Base-by-base conservation (phyloP, 352 stramenopile species). In the Saprolegnia parasitica region DNA sequence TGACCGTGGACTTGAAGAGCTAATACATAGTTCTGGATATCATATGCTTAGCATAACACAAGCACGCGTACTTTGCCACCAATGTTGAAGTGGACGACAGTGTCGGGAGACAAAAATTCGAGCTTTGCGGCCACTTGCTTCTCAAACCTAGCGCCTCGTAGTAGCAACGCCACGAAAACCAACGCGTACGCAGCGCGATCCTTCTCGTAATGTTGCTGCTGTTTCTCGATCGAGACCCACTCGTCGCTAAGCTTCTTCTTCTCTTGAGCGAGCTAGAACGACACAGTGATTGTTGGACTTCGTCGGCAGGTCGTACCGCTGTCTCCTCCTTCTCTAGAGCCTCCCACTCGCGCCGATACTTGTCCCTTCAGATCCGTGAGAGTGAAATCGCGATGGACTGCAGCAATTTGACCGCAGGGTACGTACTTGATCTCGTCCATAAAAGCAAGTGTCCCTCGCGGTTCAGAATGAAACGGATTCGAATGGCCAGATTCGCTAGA, bases 201-300 rank as follows among this genome's bases (percentile, higher is more conserved):
- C 61, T 74, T 63, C 45, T 86, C 78, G 66, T 86, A 89, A 50
- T 82, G 79, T 52, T 82, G 74, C 68, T 92, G 84, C 1, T 77
- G 75, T 67, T 89, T 79, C 45, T 90, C 84, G 15, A 92, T 78
- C 0, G 65, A 57, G 52, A 90, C 76, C 83, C 83, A 92, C 71
- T 91, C 84, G 20, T 77, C 63, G 52, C 89, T 83, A 20, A 91
- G 75, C 52, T 87, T 86, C n/a, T 86, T 81, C 71, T 90, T 92
- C 67, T 90, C 84, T 11, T 86, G 78, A 16, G 83, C 76, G 11
- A 92, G 76, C 84, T 92, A 56, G 18, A 57, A 0, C 26, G 2
- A 24, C 32, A 52, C 21, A n/a, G 23, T 39, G 40, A 52, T 21
- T n/a, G 5, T 15, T 15, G 9, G 18, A 4, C 37, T 24, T 11